These are phyloP conservation scores for Agaricales sp. DNA, from an alignment of 1,284 basidiomycete genomes.

Conservation along the genomic window DNA sequence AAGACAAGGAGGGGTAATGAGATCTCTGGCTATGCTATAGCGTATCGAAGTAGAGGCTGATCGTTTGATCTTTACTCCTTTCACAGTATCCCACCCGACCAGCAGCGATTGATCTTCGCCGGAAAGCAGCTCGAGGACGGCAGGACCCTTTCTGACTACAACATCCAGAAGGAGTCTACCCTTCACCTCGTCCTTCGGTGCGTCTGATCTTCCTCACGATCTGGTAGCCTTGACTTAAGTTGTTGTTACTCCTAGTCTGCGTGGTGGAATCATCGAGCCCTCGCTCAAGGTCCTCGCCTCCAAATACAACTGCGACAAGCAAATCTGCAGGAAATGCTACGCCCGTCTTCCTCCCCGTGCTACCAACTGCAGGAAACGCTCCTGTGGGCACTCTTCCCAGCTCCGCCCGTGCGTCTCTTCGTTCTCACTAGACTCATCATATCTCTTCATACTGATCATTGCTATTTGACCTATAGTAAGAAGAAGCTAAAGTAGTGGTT, in stretches of 20 bases:
- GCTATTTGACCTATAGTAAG: slow-evolving; percentile 42
- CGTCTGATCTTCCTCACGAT: slow-evolving; percentile 16
- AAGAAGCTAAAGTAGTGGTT: slow-evolving; percentile 91
- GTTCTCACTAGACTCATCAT: not conserved
- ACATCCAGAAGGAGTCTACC: slow-evolving; percentile 99
- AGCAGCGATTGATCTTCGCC: slow-evolving; percentile 91
- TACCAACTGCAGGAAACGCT: slow-evolving; percentile 95
- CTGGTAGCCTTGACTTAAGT: not conserved
- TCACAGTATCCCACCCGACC: slow-evolving; percentile 79
- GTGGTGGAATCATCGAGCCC: slow-evolving; percentile 98
- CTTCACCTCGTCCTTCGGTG: slow-evolving; percentile 94
- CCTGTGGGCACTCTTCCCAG: slow-evolving; percentile 89
- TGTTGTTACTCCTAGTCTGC: slow-evolving; percentile 53
- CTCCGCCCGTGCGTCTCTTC: slow-evolving; percentile 75
- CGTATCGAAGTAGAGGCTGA: not conserved
- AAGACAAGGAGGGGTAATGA: slow-evolving; percentile 84
- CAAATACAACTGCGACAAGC: slow-evolving; percentile 97
- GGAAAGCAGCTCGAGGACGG: slow-evolving; percentile 97
- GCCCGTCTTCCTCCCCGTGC: slow-evolving; percentile 98
- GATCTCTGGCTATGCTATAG: too few species aligned
- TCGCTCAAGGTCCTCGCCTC: slow-evolving; percentile 94
- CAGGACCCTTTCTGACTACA: slow-evolving; percentile 90
- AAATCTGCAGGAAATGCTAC: slow-evolving; percentile 99
- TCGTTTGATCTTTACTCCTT: slow-evolving; percentile 4
- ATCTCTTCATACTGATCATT: too few species aligned